Base-by-base conservation (phyloP, 768 basidiomycete genomes). In the Russula emetica region DNA sequence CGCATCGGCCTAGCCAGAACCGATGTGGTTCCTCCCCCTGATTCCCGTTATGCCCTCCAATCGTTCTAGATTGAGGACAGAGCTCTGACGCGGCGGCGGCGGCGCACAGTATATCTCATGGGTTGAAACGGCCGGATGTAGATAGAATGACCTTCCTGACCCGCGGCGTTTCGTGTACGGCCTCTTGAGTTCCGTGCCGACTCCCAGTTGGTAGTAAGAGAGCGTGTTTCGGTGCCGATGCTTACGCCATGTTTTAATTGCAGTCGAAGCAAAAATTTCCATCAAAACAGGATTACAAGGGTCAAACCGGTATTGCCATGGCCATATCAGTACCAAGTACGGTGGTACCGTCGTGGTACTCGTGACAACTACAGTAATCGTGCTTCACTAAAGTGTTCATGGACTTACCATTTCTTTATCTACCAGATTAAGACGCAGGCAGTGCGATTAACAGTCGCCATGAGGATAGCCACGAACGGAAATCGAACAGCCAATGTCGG, bases 121-220 rank as follows among this genome's bases (percentile, higher is more conserved):
- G 49, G 54, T 36, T 13, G 60, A 58, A 45, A 47, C 20, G 59
- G 56, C 53, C 34, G 7, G 20, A 47, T 36, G 34, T 16, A 18
- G 53, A 55, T 13, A 61, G 24, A 45, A 53, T 47, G 32, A 28
- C n/a, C 60, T 36, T 34, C 53, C 60, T 28, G n/a, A 61, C 53
- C 54, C 45, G 47, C 54, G 61, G 54, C 54, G 54, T 62, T 62
- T 62, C 45, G 36, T 40, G 9, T 28, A 50, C 61, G 61, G 61
- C 61, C 54, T 62, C 47, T 62, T 62, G 61, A 24, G 28, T 40
- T 55, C 60, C 20, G 40, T 10, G 54, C 32, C 34, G 11, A 38
- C 22, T 32, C 18, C 3, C 28, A 18, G 53, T 45, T 55, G 10
- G 53, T 28, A 40, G 49, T 34, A 49, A n/a, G 50, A 52, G 34